phyloP scores from a whole-genome alignment of 2,329 filamentous ascomycete species.

The Emergomyces africanus region DNA sequence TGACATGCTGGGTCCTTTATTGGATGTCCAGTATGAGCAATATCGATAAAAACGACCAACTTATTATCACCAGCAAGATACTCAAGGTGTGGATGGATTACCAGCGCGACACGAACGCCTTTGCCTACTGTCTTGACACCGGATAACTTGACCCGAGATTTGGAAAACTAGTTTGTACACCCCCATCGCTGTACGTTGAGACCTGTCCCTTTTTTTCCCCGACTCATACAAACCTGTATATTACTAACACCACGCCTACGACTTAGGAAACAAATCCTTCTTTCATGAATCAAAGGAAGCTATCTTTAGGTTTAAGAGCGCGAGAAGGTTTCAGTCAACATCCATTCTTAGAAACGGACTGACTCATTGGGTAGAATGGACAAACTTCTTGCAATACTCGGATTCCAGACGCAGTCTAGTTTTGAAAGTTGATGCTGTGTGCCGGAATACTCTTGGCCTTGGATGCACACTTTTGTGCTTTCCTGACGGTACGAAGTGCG shows the following conservation, averaged over 20 bases:
- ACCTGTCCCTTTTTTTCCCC: too few relatives aligned
- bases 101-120: background rate
- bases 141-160: background rate
- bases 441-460: background rate
- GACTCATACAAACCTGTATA: background rate
- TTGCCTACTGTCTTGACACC: background rate
- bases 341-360: background rate
- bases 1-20: slow-evolving; percentile 13
- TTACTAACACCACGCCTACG: background rate
- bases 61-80: too few relatives aligned
- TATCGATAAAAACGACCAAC: slow-evolving; percentile 5
- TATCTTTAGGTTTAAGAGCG: background rate
- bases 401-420: background rate
- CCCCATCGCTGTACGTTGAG: background rate
- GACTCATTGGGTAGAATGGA: background rate
- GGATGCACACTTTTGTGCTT: background rate
- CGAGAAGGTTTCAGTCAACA: background rate
- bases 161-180: background rate
- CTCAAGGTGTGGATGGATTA: background rate
- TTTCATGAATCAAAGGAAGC: background rate
- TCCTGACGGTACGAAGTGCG: background rate
- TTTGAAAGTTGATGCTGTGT: background rate
- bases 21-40: slow-evolving; percentile 14
- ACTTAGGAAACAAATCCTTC: background rate
- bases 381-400: background rate